A percentile compares a stretch with the other conserved stretches of the same genome.
Conservation (phyloP, 345 rosid species). For the Bruguiera parviflora region DNA sequence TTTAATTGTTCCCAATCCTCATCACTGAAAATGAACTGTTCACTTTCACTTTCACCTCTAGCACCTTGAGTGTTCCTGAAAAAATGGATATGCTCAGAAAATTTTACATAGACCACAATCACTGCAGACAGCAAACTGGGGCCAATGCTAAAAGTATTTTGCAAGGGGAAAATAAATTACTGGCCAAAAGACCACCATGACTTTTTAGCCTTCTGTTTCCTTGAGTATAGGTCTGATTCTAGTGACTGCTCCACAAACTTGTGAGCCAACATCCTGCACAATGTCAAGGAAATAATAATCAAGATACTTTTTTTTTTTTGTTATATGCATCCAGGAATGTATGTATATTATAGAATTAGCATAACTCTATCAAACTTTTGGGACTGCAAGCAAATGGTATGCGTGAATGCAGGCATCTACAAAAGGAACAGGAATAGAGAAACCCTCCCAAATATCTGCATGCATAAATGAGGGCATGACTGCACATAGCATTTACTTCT, state of each 20-base stretch:
- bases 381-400: neutral
- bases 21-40: slow-evolving; percentile 64
- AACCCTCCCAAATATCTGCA: neutral
- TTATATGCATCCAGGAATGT: too few relatives aligned
- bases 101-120: neutral
- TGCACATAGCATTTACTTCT: neutral
- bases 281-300: neutral
- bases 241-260: slow-evolving; percentile 74
- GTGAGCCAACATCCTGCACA: slow-evolving; percentile 91
- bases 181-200: slow-evolving; percentile 98
- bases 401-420: neutral
- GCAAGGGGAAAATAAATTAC: slow-evolving; percentile 36
- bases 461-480: neutral
- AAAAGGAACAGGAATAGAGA: slow-evolving; percentile 1
- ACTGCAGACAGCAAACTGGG: neutral
- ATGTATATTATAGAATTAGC: too few relatives aligned
- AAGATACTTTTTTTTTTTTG: neutral
- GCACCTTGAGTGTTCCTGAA: slow-evolving; percentile 58
- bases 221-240: slow-evolving; percentile 47
- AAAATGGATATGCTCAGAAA: slow-evolving; percentile 1
- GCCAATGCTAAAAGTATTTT: slow-evolving; percentile 2
- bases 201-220: slow-evolving; percentile 62
- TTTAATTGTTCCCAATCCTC: slow-evolving; percentile 95
- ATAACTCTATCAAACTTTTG: neutral
- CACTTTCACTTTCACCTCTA: slow-evolving; percentile 67